phyloP scores from a whole-genome alignment of 2,329 filamentous ascomycete species.

The Coniochaeta hoffmannii region DNA sequence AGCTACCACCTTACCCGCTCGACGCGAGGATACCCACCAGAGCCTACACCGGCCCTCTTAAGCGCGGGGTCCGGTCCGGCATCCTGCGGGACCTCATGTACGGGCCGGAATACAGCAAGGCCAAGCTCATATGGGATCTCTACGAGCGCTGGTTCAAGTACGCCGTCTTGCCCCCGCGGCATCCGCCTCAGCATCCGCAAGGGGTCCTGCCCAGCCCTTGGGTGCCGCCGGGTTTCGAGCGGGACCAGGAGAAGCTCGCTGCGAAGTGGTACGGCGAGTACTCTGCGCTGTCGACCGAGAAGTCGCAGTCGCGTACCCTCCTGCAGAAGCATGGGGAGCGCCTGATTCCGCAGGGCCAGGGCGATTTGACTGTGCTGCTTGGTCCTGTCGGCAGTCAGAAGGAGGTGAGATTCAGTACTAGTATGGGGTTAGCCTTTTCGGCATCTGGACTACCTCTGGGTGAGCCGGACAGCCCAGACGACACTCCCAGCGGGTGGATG shows the following conservation, averaged over 20 bases:
- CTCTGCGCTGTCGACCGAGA: slow-evolving; percentile 5
- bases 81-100: slow-evolving; percentile 33
- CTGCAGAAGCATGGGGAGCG: slow-evolving; percentile 6
- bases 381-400: slow-evolving; percentile 19
- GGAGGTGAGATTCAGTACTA: slow-evolving; percentile 12
- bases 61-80: slow-evolving; percentile 24
- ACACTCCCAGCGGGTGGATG: slow-evolving; percentile 36
- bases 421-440: slow-evolving; percentile 10
- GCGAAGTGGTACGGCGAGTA: slow-evolving; percentile 18
- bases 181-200: slow-evolving; percentile 13
- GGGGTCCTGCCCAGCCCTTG: slow-evolving; percentile 30
- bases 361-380: slow-evolving; percentile 16
- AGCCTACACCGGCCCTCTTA: slow-evolving; percentile 28
- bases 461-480: slow-evolving; percentile 5
- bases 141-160: slow-evolving; percentile 33
- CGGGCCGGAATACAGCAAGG: slow-evolving; percentile 27
- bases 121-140: slow-evolving; percentile 28
- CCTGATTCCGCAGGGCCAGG: slow-evolving; percentile 11
- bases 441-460: slow-evolving; percentile 9
- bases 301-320: slow-evolving; percentile 15
- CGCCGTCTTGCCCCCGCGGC: slow-evolving; percentile 30
- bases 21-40: slow-evolving; percentile 22
- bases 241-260: slow-evolving; percentile 23
- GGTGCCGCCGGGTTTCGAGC: slow-evolving; percentile 28
- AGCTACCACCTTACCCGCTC: slow-evolving; percentile 23